Evolutionary conservation across 2,329 filamentous ascomycete genomes (phyloP).

Genomic region (Sordariomycetes sp.): DNA sequence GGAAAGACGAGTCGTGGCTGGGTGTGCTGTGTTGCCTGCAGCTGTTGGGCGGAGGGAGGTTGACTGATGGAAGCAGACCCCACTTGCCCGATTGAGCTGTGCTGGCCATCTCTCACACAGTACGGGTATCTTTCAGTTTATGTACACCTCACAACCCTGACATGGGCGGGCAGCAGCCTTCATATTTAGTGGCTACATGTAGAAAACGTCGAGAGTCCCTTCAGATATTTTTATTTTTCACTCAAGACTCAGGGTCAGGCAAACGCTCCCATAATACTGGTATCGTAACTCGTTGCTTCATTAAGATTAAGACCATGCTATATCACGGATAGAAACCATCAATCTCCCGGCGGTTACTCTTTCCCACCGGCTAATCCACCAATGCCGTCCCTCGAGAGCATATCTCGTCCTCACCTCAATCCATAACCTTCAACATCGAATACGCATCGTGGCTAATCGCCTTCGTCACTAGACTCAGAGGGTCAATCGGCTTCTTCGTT

Average conservation of each 20-base stretch:
- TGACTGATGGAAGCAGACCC: not conserved
- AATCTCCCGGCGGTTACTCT: too few relatives aligned
- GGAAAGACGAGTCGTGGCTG: not conserved
- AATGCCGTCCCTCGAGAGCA: not conserved
- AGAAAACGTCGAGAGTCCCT: too few relatives aligned
- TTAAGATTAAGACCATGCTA: not conserved
- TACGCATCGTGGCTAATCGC: constrained; percentile 43
- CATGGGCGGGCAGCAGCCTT: too few relatives aligned
- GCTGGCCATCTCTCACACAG: too few relatives aligned
- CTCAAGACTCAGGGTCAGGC: not conserved
- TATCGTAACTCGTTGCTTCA: not conserved
- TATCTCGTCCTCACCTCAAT: constrained; percentile 21
- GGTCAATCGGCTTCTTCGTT: constrained; percentile 25
- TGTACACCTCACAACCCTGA: too few relatives aligned
- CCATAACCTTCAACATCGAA: constrained; percentile 41
- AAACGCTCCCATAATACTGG: not conserved
- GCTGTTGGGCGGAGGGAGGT: not conserved
- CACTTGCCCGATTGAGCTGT: not conserved
- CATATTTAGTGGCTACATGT: too few relatives aligned
- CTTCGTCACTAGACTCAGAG: constrained; percentile 33
- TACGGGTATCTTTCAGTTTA: too few relatives aligned
- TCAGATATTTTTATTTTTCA: not conserved
- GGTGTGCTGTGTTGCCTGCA: not conserved
- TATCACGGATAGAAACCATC: too few relatives aligned
- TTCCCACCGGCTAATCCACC: not conserved